Evolutionary conservation across 2,329 filamentous ascomycete genomes (phyloP).

Genomic region (Cladophialophora psammophila): DNA sequence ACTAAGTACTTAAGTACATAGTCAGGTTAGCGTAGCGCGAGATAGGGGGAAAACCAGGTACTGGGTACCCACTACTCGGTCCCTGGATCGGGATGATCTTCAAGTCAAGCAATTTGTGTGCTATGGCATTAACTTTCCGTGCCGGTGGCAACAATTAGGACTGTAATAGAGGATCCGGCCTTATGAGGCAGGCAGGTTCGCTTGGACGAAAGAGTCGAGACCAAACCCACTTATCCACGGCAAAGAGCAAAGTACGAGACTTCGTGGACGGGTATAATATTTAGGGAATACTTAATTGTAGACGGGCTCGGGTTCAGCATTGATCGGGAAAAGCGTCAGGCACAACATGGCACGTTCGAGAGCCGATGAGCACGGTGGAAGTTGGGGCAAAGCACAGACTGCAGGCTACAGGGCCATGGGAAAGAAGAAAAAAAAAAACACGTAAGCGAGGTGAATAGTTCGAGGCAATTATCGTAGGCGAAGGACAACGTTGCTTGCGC

Average conservation of each 20-base stretch:
- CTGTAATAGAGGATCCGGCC: neutral
- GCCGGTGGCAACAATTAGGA: neutral
- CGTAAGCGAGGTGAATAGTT: neutral
- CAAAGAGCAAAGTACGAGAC: neutral
- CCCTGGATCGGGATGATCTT: neutral
- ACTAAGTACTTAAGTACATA: too few relatives aligned
- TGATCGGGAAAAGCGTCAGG: constrained; percentile 5
- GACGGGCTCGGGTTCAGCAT: neutral
- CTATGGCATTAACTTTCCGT: neutral
- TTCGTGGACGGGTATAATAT: neutral
- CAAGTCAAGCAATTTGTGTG: neutral
- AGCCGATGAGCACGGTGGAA: neutral
- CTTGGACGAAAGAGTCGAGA: neutral
- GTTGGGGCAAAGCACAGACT: neutral
- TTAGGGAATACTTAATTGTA: too few relatives aligned
- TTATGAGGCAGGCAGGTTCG: neutral
- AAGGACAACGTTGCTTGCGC: neutral
- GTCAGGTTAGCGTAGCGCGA: neutral
- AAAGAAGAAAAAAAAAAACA: neutral
- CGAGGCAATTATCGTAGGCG: neutral
- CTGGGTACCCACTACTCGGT: neutral
- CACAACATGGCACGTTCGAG: neutral
- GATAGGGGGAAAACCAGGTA: neutral
- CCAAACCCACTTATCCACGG: neutral
- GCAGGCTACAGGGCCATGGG: neutral